Evolutionary conservation across 257 asterid genomes (phyloP).

Genomic region (Plantago ovata): DNA sequence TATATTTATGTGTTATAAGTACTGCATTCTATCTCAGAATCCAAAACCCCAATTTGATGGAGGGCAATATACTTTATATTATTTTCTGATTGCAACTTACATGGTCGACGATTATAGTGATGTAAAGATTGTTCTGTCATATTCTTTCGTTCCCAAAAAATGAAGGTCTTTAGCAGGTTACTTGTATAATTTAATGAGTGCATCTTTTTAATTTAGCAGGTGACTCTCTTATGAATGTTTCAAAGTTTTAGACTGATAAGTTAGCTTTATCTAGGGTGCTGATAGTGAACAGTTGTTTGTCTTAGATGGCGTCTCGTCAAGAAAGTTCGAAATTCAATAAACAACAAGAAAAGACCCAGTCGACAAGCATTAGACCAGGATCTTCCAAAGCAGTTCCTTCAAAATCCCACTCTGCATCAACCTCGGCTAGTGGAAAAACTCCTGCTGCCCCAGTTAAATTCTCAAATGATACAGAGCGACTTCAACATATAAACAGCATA

Average conservation of each 20-base stretch:
- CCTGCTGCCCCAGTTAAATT: slow-evolving; percentile 60
- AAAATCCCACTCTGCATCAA: slow-evolving; percentile 29
- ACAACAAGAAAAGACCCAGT: slow-evolving; percentile 68
- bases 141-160: no score
- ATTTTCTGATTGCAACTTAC: no score
- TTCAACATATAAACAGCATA: slow-evolving; percentile 82
- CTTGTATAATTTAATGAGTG: no score
- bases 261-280: background rate
- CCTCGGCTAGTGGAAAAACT: slow-evolving; percentile 43
- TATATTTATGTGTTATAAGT: no score
- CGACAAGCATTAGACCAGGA: slow-evolving; percentile 43
- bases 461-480: slow-evolving; percentile 79
- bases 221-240: no score
- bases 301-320: slow-evolving; percentile 7
- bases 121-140: no score
- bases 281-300: background rate
- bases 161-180: no score
- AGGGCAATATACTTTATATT: no score
- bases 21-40: no score
- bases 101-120: no score
- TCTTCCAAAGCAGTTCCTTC: slow-evolving; percentile 39
- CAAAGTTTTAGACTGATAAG: background rate
- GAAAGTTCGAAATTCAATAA: slow-evolving; percentile 39
- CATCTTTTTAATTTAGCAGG: no score
- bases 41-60: no score